phyloP scores from a whole-genome alignment of 1,139 yeast species.

The Hansenula lynferdii region DNA sequence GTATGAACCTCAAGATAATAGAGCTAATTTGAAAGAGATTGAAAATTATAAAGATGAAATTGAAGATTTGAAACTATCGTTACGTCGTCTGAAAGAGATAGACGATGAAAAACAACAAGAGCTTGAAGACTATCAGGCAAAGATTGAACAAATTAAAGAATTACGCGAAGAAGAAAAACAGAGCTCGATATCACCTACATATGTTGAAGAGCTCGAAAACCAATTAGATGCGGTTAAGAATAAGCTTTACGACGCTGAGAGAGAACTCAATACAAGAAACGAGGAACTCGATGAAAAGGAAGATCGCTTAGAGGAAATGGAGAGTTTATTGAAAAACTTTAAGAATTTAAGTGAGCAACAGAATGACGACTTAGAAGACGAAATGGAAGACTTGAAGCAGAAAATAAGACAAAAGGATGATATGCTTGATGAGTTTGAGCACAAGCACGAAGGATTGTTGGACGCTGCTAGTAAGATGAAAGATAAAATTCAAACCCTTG shows the following conservation, averaged over 20 bases:
- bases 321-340: slow-evolving; percentile 1
- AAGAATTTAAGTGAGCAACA: background rate
- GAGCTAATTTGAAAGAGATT: slow-evolving; percentile 8
- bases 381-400: slow-evolving; percentile 3
- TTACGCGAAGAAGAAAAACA: background rate
- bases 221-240: slow-evolving; percentile 9
- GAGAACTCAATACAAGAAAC: slow-evolving; percentile 17
- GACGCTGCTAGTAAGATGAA: background rate
- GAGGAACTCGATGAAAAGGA: slow-evolving; percentile 19
- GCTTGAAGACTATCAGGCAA: background rate
- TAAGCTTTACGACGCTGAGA: slow-evolving; percentile 10
- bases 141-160: background rate
- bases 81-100: background rate
- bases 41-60: slow-evolving; percentile 7
- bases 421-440: background rate
- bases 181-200: background rate
- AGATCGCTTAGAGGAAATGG: slow-evolving; percentile 16
- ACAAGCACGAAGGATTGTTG: background rate
- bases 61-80: no score
- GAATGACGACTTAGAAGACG: slow-evolving; percentile 15
- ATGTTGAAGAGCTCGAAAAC: slow-evolving; percentile 7
- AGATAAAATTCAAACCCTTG: background rate
- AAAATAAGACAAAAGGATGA: background rate
- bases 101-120: background rate
- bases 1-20: slow-evolving; percentile 11